These are phyloP conservation scores for Vanrija sp. DNA, from an alignment of 1,284 basidiomycete genomes.

Conservation along the genomic window DNA sequence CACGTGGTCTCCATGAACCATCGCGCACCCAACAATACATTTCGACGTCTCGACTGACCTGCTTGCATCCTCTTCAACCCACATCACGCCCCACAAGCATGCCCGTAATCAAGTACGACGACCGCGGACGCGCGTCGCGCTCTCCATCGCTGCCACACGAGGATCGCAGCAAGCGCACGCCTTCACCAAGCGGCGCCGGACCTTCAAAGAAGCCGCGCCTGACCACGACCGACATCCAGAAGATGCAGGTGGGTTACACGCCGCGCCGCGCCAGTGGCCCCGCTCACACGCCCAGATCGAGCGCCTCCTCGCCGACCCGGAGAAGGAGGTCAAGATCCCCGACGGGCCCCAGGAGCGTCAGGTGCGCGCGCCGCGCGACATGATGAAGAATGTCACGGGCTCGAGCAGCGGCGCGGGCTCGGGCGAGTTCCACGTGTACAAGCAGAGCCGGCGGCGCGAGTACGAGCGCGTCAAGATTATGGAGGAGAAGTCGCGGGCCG, in stretches of 20 bases:
- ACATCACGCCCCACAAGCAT: no score
- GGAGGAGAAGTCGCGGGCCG: constrained; percentile 75
- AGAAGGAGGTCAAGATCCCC: constrained; percentile 72
- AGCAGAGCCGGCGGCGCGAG: constrained; percentile 86
- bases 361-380: constrained; percentile 75
- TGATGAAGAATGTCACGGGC: constrained; percentile 98
- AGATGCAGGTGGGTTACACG: constrained; percentile 22
- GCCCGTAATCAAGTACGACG: no score
- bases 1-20: no score
- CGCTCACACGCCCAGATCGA: constrained; percentile 59
- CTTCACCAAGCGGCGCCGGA: neutral
- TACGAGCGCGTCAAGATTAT: constrained; percentile 90
- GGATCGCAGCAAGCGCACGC: no score
- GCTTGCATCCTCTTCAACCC: no score
- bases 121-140: no score
- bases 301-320: constrained; percentile 77
- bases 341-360: constrained; percentile 54
- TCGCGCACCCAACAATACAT: no score
- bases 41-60: no score
- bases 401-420: constrained; percentile 83
- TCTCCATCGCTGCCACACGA: no score
- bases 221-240: constrained; percentile 29
- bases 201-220: constrained; percentile 25
- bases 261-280: neutral
- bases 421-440: constrained; percentile 98